A percentile compares a stretch with the other conserved stretches of the same genome.
Evolutionary conservation across 495 filamentous ascomycete species (phyloP).

Genomic region (Friedmanniomyces simplex): DNA sequence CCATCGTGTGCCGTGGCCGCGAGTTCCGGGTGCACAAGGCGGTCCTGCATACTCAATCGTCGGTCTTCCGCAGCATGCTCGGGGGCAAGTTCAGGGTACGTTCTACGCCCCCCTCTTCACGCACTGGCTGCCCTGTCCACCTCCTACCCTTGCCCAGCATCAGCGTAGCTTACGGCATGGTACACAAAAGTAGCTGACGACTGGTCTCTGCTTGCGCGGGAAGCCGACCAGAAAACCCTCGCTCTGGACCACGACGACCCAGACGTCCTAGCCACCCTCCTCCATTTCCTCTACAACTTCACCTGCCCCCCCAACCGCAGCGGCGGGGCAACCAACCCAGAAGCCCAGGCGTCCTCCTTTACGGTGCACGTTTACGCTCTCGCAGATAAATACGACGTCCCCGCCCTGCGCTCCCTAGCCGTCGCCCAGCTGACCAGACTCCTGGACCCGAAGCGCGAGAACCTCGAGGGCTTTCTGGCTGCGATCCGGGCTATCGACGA

Average conservation of each 20-base stretch:
- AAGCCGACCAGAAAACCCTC: slow-evolving; percentile 1
- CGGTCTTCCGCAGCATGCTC: slow-evolving; percentile 5
- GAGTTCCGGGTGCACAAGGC: slow-evolving; percentile 12
- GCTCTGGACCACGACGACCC: slow-evolving; percentile 11
- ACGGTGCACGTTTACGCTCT: slow-evolving; percentile 5
- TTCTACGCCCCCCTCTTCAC: not conserved
- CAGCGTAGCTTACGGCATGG: too few species aligned
- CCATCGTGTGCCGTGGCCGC: not conserved
- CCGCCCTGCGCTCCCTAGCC: not conserved
- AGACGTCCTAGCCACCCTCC: slow-evolving; percentile 7
- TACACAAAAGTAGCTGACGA: too few species aligned
- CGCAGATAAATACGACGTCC: slow-evolving; percentile 13
- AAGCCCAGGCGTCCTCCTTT: not conserved
- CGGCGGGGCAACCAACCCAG: not conserved
- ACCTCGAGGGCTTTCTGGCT: not conserved
- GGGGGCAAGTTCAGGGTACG: not conserved
- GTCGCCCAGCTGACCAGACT: not conserved
- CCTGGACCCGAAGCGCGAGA: not conserved
- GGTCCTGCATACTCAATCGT: slow-evolving; percentile 4
- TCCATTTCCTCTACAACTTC: slow-evolving; percentile 12
- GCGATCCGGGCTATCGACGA: not conserved
- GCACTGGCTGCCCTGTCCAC: not conserved
- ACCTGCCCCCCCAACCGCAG: too few species aligned
- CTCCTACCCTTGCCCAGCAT: too few species aligned
- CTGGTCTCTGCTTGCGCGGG: too few species aligned